Evolutionary conservation across 805 yeast species (phyloP), one percentile per base, ranked within the genome.

Genomic region (Saccharomycopsis amapae): DNA sequence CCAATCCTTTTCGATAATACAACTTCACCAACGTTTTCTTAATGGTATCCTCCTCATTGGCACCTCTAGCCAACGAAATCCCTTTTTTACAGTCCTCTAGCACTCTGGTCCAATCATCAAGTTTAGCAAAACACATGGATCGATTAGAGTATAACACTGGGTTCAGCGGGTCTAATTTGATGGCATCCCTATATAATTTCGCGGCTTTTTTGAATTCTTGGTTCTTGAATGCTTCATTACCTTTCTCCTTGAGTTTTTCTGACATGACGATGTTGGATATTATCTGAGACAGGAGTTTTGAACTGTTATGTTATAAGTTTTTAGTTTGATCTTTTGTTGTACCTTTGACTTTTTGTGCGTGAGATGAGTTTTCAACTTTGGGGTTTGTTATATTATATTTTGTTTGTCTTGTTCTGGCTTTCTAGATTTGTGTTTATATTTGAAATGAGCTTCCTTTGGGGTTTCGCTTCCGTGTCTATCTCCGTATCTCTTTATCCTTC

Each of bases 101-200:
- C 2, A 81, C 85, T 15, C 71, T 61, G 2, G 59, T 54, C 69
- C 72, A 78, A 26, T 72, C 69, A 4, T 63, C 55, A 3, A 78
- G 57, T 46, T 78, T 77, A 34, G 81, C 57, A 51, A 73, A 69
- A n/a, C 85, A 69, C 66, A 78, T 77, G 0, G 93, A 83, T 37
- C 82, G 62, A 56, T 84, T 84, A n/a, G 89, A 73, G 56, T 70
- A 78, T 1, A 78, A 63, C 0, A 80, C 69, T 0, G 88, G 71
- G 49, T 77, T 75, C 0, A 53, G 31, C 0, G 78, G 71, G 41
- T 75, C 75, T 15, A 67, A 26, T 6, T 61, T 61, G 31, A 80
- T 66, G 2, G 89, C 87, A 41, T 73, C 71, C 9, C 74, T 59
- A 58, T 84, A 84, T 0, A 68, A 59, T 20, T 66, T 57, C 1